Conservation (phyloP, 2,329 filamentous ascomycete species). For the Pseudogymnoascus sp. region DNA sequence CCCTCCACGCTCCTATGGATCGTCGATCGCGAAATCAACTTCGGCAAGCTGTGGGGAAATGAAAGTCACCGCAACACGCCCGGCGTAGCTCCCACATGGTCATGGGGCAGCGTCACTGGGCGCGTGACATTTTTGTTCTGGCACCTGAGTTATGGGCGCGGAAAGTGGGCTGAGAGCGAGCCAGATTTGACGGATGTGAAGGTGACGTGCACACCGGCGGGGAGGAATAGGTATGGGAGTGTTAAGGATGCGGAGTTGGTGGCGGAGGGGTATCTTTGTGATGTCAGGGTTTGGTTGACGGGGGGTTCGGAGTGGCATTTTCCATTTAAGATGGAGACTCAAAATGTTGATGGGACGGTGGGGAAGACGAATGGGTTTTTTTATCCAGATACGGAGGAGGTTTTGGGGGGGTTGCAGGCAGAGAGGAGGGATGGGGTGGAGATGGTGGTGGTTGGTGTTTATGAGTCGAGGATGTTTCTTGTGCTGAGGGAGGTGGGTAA, state of each 20-base stretch:
- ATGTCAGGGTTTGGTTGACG: not conserved
- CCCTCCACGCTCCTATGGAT: not conserved
- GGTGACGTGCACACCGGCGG: not conserved
- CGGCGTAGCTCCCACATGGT: not conserved
- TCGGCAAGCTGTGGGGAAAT: not conserved
- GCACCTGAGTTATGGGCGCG: not conserved
- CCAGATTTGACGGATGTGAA: not conserved
- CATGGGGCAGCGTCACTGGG: not conserved
- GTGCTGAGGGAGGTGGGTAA: not conserved
- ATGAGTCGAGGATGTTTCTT: constrained; percentile 1
- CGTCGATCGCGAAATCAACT: not conserved
- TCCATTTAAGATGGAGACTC: not conserved
- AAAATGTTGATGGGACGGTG: not conserved
- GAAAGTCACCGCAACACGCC: not conserved
- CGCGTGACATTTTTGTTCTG: not conserved
- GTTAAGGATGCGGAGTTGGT: not conserved
- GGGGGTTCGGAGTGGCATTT: not conserved
- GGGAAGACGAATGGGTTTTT: not conserved
- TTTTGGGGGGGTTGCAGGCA: not conserved
- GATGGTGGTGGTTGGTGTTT: not conserved
- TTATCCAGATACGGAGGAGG: not conserved
- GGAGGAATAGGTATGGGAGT: not conserved
- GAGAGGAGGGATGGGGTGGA: constrained; percentile 9
- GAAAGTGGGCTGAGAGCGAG: not conserved
- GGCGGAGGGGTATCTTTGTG: not conserved